Base-by-base conservation (phyloP, 2,329 filamentous ascomycete species). In the Aureobasidium mangrovei region DNA sequence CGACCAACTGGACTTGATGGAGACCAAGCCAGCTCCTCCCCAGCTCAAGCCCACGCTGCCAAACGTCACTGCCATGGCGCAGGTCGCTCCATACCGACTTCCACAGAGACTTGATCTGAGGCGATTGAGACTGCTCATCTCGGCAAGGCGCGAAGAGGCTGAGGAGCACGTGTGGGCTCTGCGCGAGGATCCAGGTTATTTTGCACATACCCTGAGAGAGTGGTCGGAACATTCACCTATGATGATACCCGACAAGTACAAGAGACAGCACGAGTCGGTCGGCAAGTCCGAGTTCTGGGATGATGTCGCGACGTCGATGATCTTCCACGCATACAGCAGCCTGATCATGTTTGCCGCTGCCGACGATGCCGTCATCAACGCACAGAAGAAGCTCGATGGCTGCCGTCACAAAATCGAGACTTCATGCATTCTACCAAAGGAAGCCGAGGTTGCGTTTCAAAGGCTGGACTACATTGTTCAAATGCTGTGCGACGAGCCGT, bases 101-200 rank as follows among this genome's bases (percentile, higher is more conserved):
- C 79, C 80, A 1, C 66, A 70, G 0, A 59, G 63, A 2, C 62
- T 81, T 0, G 72, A 82, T 57, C 63, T 82, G 1, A 58, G 46
- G 0, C 69, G 71, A 0, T 65, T 83, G 0, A 65, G 71, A 38
- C 61, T 65, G 1, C 60, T 83, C 3, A 65, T 80, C 0, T 62
- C 61, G 2, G 75, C 76, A 0, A 72, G 69, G 56, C 60, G 60
- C 0, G 61, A 67, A 0, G 69, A 70, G 3, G 72, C 73, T 0
- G 73, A 79, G 53, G 79, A 83, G 62, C 77, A 82, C 59, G 41
- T 82, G 0, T 79, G 73, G 73, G 60, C 71, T 0, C 65, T 84
- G 2, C 72, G 80, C 6, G 80, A 84, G 59, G 81, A 84, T 60
- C 80, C 80, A 0, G 65, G 65, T 0, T 83, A 82, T 64, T 83